Evolutionary conservation across 768 basidiomycete genomes (phyloP), one percentile per base, ranked within the genome.

Genomic region (Tubosaeta sp.): DNA sequence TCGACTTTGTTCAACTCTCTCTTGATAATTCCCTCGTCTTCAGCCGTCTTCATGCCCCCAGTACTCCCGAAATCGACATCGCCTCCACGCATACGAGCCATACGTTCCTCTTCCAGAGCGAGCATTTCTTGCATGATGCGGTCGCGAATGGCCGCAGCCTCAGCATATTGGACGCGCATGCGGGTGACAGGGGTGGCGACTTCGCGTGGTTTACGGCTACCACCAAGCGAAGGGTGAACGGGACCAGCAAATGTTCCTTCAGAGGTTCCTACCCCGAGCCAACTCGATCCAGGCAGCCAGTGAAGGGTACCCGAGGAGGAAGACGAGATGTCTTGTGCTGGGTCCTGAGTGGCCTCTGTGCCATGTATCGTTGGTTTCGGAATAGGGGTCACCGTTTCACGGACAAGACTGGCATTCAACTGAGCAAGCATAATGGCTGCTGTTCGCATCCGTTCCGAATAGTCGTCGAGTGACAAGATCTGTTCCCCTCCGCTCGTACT

Each of bases 71-170:
- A 76, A 41, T 80, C 73, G 59, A 88, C 75, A 60, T 86, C 82
- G 19, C 83, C 76, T 53, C 89, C 86, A 52, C 80, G 78, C 95
- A 95, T 97, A 17, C 94, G 81, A 54, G 88, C 83, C 85, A 99
- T 95, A 25, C 97, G 82, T 67, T 98, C 93, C 66, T 98, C 95
- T 70, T 99, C 97, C 26, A 99, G 74, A 22, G 92, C 78, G 56
- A 97, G 76, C 97, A 99, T 99, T 76, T 99, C 97, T 60, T 88
- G 84, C 97, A 99, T 99, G 55, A 99, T 99, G 19, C 94, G 80
- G 59, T 93, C 88, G 14, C 92, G 82, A 59, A 99, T 99, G 1
- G 88, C 88, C 1, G 88, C 78, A 5, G 95, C 95, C 67, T 97
- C 93, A 3, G 84, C 75, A 16, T 83, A 76, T 56, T 91, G 86